Base-by-base conservation (phyloP, 805 yeast species). In the Lipomyces spencermartinsiae region DNA sequence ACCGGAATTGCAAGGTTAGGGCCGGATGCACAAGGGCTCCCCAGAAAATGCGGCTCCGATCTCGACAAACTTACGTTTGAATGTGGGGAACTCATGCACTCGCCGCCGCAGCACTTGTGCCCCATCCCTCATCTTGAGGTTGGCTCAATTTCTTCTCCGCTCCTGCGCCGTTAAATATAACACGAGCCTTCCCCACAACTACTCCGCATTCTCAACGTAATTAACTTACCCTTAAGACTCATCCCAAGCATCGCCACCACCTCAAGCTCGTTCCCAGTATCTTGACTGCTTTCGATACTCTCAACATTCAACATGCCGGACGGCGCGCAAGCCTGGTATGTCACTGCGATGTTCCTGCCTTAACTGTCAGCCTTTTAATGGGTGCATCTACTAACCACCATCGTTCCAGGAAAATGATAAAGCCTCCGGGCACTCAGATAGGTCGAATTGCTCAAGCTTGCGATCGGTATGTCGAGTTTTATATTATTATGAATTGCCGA, bases 371-470 rank as follows among this genome's bases (percentile, higher is more conserved):
- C 2, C 37, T 16, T 6, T 39, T 37, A n/a, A 22, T 55, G 6
- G 16, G 25, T 6, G n/a, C 34, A 25, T 12, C 49, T 35, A 55
- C 65, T 61, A 54, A 51, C 62, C 14, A 29, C 9, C 12, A 29
- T 53, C 34, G n/a, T 53, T 61, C 9, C 54, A 76, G 81, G 79
- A 87, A 86, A 72, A 84, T 86, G 54, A 91, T 91, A 66, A 84
- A 85, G 70, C 85, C 91, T 1, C 91, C 91, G 1, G 93, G 94
- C 1, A 80, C 87, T 14, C 82, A 84, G 34, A 82, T 85, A 0
- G 89, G 87, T 66, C 80, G 97, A 65, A 90, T 91, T 1, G 93
- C 97, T 0, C 97, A 92, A 76, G 97, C 97, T 0, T 92, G 97
- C 78, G 97, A 92, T 76, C 80, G 98, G 61, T 93, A 97, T 75